Percentiles rank a stretch among this genome's conserved stretches.
These are phyloP conservation scores for Thamnidium elegans DNA, from an alignment of 192 early-diverging fungal species.

Conservation along the genomic window DNA sequence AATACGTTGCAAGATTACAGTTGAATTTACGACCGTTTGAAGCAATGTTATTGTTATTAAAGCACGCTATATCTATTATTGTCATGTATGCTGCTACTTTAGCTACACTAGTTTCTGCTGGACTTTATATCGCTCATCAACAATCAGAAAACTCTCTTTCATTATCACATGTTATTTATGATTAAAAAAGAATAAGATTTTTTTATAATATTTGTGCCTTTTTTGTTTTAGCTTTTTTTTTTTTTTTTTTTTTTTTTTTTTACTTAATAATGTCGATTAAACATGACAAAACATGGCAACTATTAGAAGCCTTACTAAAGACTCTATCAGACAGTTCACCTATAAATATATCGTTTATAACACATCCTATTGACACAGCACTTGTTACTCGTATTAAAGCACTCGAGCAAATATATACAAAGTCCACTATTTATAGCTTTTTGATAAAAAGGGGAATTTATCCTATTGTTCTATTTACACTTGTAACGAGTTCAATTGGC, in stretches of 20 bases:
- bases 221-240: too few relatives aligned
- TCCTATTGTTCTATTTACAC: constrained; percentile 23
- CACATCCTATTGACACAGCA: constrained; percentile 14
- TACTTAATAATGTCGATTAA: background rate
- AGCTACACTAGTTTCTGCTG: constrained; percentile 11
- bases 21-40: constrained; percentile 32
- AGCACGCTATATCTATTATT: constrained; percentile 4
- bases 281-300: background rate
- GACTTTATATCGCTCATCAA: constrained; percentile 11
- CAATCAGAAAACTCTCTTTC: constrained; percentile 8
- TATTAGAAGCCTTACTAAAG: background rate
- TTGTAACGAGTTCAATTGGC: constrained; percentile 18
- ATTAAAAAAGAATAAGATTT: background rate
- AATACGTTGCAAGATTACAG: constrained; percentile 38
- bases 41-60: constrained; percentile 27
- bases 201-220: too few relatives aligned
- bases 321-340: constrained; percentile 17
- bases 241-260: background rate
- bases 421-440: constrained; percentile 14
- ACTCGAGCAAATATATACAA: constrained; percentile 22
- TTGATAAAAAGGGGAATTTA: constrained; percentile 20
- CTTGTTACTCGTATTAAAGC: constrained; percentile 13
- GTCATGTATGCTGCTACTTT: constrained; percentile 24
- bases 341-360: constrained; percentile 25
- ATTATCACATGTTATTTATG: background rate